phyloP scores from a whole-genome alignment of 2,329 filamentous ascomycete species.

The Aaosphaeria pasadenensis region DNA sequence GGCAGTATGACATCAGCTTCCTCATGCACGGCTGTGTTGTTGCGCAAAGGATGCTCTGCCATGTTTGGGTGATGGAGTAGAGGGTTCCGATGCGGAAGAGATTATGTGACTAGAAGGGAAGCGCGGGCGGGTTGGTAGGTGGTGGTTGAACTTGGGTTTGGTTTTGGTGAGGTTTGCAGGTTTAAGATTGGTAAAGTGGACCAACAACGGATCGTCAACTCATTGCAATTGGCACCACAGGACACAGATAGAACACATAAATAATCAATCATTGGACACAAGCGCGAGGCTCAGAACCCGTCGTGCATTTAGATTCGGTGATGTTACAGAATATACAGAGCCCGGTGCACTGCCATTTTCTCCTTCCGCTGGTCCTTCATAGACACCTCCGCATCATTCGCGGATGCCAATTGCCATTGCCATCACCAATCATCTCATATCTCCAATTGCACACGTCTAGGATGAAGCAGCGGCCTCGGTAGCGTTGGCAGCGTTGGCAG shows the following conservation, averaged over 20 bases:
- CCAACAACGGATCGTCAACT: no score
- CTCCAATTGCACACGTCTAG: slow-evolving; percentile 6
- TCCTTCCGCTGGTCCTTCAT: slow-evolving; percentile 1
- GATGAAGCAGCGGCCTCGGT: slow-evolving; percentile 47
- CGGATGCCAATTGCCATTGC: neutral
- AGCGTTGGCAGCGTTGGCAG: slow-evolving; percentile 40
- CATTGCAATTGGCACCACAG: no score
- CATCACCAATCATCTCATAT: neutral
- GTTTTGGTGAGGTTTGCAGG: no score
- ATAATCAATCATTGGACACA: no score
- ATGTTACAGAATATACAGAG: slow-evolving; percentile 37
- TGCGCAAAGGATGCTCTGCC: slow-evolving; percentile 20
- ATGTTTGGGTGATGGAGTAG: slow-evolving; percentile 14
- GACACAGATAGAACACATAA: no score
- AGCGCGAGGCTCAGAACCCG: slow-evolving; percentile 8
- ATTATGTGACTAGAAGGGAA: no score
- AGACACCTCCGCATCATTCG: neutral
- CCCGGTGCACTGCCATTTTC: neutral
- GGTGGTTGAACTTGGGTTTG: no score
- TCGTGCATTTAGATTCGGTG: slow-evolving; percentile 19
- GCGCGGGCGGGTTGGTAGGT: no score
- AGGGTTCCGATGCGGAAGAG: no score
- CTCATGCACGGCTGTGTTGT: no score
- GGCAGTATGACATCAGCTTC: no score
- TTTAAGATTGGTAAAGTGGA: no score